These are phyloP conservation scores for Cunninghamia lanceolata DNA, from an alignment of 75 land plant species.

Conservation along the genomic window DNA sequence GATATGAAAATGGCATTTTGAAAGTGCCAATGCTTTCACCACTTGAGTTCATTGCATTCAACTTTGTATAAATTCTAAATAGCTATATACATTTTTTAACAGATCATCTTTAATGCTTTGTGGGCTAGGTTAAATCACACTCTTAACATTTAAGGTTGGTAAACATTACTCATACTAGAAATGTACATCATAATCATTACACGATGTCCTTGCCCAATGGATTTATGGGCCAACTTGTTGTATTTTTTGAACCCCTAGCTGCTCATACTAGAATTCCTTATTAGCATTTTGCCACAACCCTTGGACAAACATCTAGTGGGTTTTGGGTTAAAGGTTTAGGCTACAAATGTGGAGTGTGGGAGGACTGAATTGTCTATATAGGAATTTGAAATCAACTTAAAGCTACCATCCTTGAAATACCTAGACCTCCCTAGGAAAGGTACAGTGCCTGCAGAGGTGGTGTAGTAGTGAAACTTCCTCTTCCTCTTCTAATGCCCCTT, in stretches of 20 bases:
- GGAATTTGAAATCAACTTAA: not conserved
- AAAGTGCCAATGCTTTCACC: too few species aligned
- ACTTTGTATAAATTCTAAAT: too few species aligned
- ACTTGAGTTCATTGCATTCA: not conserved
- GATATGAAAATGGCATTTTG: not conserved
- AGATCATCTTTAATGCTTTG: not conserved
- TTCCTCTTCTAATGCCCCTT: not conserved
- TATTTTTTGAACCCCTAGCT: not conserved
- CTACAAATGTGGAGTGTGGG: not conserved
- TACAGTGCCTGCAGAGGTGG: not conserved
- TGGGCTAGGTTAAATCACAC: not conserved
- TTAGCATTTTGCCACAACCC: not conserved
- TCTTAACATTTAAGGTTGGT: too few species aligned
- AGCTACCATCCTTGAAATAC: not conserved
- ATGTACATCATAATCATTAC: too few species aligned
- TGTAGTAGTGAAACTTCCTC: not conserved
- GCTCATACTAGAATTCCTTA: not conserved
- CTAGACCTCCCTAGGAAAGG: not conserved
- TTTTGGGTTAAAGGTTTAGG: conserved; percentile 2
- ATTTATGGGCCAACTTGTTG: not conserved
- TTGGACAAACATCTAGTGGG: not conserved
- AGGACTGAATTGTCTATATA: not conserved
- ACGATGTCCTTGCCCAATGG: not conserved
- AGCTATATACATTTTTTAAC: too few species aligned
- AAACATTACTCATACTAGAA: too few species aligned